Evolutionary conservation across 2,329 filamentous ascomycete genomes (phyloP), one percentile per base, ranked within the genome.

Genomic region (Pyrenophora graminea): DNA sequence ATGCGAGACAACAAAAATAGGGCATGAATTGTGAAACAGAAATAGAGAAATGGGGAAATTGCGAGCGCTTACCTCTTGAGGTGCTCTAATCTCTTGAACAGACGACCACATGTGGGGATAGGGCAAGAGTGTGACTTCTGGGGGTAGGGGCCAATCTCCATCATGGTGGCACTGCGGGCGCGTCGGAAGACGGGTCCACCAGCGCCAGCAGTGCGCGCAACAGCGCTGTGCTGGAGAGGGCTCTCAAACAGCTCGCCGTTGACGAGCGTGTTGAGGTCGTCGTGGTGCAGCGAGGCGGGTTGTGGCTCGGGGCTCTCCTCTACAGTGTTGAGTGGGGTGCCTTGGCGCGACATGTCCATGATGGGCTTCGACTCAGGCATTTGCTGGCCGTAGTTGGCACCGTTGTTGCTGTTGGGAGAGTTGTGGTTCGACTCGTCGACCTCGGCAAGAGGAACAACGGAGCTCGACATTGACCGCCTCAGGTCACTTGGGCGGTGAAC

Each of bases 61-160:
- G 65, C 66, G 67, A 62, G 69, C 70, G 81, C 89, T 85, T 90
- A 96, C 91, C 93, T 87, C 84, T 99, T 99, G 71, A 99, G 86
- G 79, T 99, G 94, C 80, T 99, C 94, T 80, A 99, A 85, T 76
- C 94, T 88, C 86, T 99, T 99, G 84, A 99, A 99, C 56, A 97
- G 84, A 69, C 94, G 88, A 47, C 94, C 94, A 74, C 94, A 99
- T 48, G 93, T 95, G 23, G 94, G 94, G 68, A 99, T 99, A n/a
- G 94, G 94, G 79, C 94, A 99, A 2, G 93, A 97, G 77, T 99
- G 94, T 34, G 92, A 96, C 77, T 99, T 99, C 72, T 96, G 91
- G 44, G 94, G 91, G 73, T 97, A 97, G 12, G 95, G 94, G 27
- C 91, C 91, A 58, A 97, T 84, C 75, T 99, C 94, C 88, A 95